A percentile compares a stretch with the other conserved stretches of the same genome.
Evolutionary conservation across 495 filamentous ascomycete genomes (phyloP).

Genomic region (Glutinoglossum americanum): DNA sequence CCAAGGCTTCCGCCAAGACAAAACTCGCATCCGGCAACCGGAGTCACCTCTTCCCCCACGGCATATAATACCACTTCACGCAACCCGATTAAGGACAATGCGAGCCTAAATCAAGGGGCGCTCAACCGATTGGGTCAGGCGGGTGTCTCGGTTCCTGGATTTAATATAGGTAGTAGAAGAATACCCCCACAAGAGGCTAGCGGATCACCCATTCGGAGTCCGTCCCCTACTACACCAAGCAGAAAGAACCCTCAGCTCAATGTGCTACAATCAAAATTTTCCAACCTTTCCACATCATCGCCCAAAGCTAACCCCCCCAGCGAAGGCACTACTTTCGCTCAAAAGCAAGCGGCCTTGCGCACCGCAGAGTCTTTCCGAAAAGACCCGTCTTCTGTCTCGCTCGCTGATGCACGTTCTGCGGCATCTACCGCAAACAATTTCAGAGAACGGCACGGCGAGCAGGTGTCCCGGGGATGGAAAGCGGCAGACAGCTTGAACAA

Average conservation of each 20-base stretch:
- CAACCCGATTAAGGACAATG: constrained; percentile 13
- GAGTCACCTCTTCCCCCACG: constrained; percentile 30
- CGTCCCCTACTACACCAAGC: constrained; percentile 6
- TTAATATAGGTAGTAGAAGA: constrained; percentile 40
- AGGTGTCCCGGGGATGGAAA: constrained; percentile 42
- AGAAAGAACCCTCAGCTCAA: constrained; percentile 23
- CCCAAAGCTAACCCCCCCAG: constrained; percentile 9
- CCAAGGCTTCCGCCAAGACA: constrained; percentile 57
- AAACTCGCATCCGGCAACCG: constrained; percentile 24
- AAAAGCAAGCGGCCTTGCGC: constrained; percentile 37
- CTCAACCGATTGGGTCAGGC: constrained; percentile 46
- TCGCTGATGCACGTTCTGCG: constrained; percentile 29
- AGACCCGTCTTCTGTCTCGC: constrained; percentile 34
- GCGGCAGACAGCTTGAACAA: constrained; percentile 33
- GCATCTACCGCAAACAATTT: constrained; percentile 47
- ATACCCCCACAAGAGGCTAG: constrained; percentile 7
- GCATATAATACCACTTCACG: constrained; percentile 13
- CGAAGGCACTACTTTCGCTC: constrained; percentile 34
- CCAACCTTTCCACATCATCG: constrained; percentile 23
- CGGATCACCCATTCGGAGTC: constrained; percentile 3
- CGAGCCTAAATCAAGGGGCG: constrained; percentile 41
- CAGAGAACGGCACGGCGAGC: constrained; percentile 48
- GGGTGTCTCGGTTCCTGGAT: constrained; percentile 61
- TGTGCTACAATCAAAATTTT: constrained; percentile 49
- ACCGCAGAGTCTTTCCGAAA: constrained; percentile 33